These are phyloP conservation scores for Dittrichia graveolens DNA, from an alignment of 129 eudicot genomes.

Conservation along the genomic window DNA sequence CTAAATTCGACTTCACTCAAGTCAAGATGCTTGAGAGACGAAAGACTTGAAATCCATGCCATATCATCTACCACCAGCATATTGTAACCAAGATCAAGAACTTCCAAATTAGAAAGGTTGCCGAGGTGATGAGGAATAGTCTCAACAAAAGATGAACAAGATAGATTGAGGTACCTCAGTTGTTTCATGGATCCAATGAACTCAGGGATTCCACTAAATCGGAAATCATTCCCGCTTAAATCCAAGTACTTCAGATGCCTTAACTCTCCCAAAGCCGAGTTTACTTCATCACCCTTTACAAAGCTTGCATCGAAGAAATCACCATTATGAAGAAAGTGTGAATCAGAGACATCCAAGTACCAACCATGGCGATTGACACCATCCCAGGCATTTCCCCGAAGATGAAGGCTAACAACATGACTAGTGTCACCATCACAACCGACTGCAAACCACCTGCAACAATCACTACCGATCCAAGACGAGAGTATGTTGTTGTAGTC, in stretches of 20 bases:
- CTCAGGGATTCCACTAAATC: neutral
- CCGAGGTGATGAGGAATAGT: constrained; percentile 32
- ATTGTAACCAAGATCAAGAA: constrained; percentile 26
- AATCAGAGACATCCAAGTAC: neutral
- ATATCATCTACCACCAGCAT: constrained; percentile 1
- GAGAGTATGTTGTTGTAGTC: constrained; percentile 9
- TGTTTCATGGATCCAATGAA: constrained; percentile 32
- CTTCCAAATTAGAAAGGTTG: constrained; percentile 33
- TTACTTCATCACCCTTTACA: neutral
- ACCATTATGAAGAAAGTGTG: neutral
- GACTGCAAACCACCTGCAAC: constrained; percentile 33
- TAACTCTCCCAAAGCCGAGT: constrained; percentile 20
- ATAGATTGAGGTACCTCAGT: constrained; percentile 33
- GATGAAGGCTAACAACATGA: constrained; percentile 11
- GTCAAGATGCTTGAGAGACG: too few relatives aligned
- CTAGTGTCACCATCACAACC: constrained; percentile 20
- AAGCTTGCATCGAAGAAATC: neutral
- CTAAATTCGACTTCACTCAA: too few relatives aligned
- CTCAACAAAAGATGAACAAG: constrained; percentile 7
- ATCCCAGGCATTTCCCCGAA: neutral
- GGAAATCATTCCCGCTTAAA: constrained; percentile 25
- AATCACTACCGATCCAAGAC: constrained; percentile 37
- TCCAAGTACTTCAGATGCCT: constrained; percentile 16
- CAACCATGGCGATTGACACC: neutral
- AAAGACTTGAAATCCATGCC: neutral